These are phyloP conservation scores for Aleurites moluccanus DNA, from an alignment of 441 rosid species.

Conservation along the genomic window DNA sequence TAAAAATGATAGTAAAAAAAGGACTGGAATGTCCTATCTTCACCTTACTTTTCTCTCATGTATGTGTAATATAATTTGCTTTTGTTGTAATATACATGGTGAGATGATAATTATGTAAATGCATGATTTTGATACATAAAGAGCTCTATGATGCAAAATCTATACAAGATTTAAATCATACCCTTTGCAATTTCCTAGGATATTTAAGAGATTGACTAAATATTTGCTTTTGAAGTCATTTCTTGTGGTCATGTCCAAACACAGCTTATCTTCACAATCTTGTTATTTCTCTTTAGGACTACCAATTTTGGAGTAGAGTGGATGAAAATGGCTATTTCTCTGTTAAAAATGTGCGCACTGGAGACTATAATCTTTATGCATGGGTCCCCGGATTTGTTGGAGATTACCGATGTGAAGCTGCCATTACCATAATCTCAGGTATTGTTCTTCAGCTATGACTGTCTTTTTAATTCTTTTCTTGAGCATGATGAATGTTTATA, in stretches of 20 bases:
- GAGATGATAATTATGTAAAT: neutral
- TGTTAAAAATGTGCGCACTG: slow-evolving; percentile 40
- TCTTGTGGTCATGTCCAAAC: neutral
- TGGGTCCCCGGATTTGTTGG: slow-evolving; percentile 75
- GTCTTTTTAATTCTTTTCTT: neutral
- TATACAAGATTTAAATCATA: neutral
- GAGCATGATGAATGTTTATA: neutral
- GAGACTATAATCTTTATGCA: slow-evolving; percentile 57
- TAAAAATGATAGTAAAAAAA: neutral
- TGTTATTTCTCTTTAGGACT: slow-evolving; percentile 32
- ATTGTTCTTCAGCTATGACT: neutral
- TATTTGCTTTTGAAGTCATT: neutral
- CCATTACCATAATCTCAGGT: slow-evolving; percentile 53
- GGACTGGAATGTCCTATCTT: neutral
- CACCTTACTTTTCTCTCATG: neutral
- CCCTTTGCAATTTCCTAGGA: neutral
- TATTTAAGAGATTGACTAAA: neutral
- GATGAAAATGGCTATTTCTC: slow-evolving; percentile 53
- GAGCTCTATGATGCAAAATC: neutral
- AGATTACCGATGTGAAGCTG: slow-evolving; percentile 46
- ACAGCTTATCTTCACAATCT: neutral
- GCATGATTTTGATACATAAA: neutral
- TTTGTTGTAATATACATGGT: neutral
- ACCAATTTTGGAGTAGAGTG: slow-evolving; percentile 71
- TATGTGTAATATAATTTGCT: neutral